Conservation (phyloP, 768 basidiomycete species). For the Piloderma croceum region DNA sequence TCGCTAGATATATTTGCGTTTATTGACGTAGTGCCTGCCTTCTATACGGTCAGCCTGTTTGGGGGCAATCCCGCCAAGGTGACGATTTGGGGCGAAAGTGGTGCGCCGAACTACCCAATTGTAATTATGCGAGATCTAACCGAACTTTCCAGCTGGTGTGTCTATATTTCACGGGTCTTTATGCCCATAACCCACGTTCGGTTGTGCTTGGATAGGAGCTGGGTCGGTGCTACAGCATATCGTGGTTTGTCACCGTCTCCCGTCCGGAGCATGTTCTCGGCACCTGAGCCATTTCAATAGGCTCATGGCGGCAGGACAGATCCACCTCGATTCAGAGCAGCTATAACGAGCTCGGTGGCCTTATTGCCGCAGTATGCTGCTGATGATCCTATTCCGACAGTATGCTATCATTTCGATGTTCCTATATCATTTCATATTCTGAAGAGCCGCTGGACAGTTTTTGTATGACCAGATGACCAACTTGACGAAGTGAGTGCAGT, state of each 20-base stretch:
- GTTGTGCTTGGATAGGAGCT: constrained; percentile 21
- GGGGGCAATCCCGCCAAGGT: constrained; percentile 28
- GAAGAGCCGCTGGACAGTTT: too few species aligned
- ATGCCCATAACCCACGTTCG: too few species aligned
- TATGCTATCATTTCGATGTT: too few species aligned
- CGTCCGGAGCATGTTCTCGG: too few species aligned
- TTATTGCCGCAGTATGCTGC: constrained; percentile 29
- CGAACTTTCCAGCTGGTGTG: constrained; percentile 26
- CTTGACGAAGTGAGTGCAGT: too few species aligned
- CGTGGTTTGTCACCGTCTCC: too few species aligned
- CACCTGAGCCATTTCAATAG: too few species aligned
- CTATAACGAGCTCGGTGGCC: constrained; percentile 27
- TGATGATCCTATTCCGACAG: constrained; percentile 26
- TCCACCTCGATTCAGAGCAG: constrained; percentile 28
- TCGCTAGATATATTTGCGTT: not conserved
- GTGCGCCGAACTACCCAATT: too few species aligned
- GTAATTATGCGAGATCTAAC: too few species aligned
- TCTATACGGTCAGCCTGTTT: constrained; percentile 22
- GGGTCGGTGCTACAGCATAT: constrained; percentile 31
- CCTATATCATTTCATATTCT: too few species aligned
- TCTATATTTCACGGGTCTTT: too few species aligned
- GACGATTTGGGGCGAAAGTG: constrained; percentile 34
- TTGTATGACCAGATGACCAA: too few species aligned
- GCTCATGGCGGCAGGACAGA: constrained; percentile 28
- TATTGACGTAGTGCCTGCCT: not conserved